phyloP scores from a whole-genome alignment of 2,329 filamentous ascomycete species.

The Talaromyces amestolkiae region DNA sequence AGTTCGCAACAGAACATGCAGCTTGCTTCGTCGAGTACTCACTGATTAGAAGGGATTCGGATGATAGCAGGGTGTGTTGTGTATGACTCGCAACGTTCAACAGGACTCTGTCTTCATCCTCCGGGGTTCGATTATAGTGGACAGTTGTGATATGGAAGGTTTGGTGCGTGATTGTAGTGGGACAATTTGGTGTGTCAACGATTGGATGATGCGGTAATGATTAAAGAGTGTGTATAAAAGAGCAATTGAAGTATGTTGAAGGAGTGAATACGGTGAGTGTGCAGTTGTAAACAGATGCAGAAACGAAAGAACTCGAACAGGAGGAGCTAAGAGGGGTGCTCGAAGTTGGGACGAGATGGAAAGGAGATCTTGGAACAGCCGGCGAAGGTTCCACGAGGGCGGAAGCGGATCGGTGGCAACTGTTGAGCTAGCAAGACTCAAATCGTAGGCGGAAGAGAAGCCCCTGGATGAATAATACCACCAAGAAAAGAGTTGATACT shows the following conservation, averaged over 20 bases:
- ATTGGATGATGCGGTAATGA: background rate
- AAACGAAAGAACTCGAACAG: slow-evolving; percentile 13
- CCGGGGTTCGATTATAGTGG: background rate
- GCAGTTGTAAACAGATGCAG: slow-evolving; percentile 1
- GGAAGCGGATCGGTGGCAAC: slow-evolving; percentile 19
- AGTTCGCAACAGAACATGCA: background rate
- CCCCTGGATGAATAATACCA: slow-evolving; percentile 18
- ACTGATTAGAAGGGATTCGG: background rate
- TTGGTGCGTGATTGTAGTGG: background rate
- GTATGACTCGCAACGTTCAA: slow-evolving; percentile 15
- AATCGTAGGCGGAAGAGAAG: slow-evolving; percentile 13
- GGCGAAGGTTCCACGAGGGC: slow-evolving; percentile 20
- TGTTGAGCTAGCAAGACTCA: slow-evolving; percentile 14
- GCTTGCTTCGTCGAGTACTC: background rate
- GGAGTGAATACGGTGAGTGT: slow-evolving; percentile 11
- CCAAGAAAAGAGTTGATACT: slow-evolving; percentile 11
- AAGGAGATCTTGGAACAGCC: slow-evolving; percentile 18
- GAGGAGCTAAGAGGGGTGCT: slow-evolving; percentile 15
- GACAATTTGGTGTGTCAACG: slow-evolving; percentile 1
- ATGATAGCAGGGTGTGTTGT: slow-evolving; percentile 9
- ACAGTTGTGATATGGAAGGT: background rate
- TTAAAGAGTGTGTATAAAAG: slow-evolving; percentile 8
- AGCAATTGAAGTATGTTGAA: slow-evolving; percentile 1
- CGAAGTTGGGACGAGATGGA: slow-evolving; percentile 11
- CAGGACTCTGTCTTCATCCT: slow-evolving; percentile 19